phyloP scores from a whole-genome alignment of 805 yeast genomes.

The Blastobotrys parvus region DNA sequence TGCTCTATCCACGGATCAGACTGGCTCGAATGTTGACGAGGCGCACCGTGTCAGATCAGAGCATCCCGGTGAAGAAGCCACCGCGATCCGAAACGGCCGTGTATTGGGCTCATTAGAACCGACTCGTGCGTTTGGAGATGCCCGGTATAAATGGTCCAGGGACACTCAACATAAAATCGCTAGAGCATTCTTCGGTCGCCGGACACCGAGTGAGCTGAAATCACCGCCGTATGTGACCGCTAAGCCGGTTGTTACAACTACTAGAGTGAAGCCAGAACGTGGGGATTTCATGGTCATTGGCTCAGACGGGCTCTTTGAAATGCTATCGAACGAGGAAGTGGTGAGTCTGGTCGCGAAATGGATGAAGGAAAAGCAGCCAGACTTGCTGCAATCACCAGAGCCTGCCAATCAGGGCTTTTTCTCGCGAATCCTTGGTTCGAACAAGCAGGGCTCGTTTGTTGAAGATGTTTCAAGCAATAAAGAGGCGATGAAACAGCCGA shows the following conservation, averaged over 20 bases:
- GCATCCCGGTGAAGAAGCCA: constrained; percentile 80
- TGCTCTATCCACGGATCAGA: constrained; percentile 83
- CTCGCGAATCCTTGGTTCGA: constrained; percentile 9
- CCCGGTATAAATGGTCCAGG: constrained; percentile 77
- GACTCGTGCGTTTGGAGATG: constrained; percentile 94
- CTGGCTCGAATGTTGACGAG: constrained; percentile 86
- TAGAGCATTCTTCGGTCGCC: constrained; percentile 72
- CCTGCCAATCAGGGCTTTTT: constrained; percentile 8
- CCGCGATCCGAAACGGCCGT: constrained; percentile 77
- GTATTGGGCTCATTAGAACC: constrained; percentile 92
- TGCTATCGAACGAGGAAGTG: constrained; percentile 86
- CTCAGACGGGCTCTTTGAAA: constrained; percentile 88
- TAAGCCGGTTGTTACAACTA: constrained; percentile 82
- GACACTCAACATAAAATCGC: constrained; percentile 67
- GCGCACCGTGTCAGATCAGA: constrained; percentile 73
- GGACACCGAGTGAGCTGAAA: constrained; percentile 53
- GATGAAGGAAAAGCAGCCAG: constrained; percentile 62
- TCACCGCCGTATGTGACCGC: constrained; percentile 99
- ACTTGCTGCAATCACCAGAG: neutral
- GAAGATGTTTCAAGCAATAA: constrained; percentile 38
- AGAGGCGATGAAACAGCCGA: constrained; percentile 58
- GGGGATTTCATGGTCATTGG: constrained; percentile 88
- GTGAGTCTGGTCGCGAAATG: constrained; percentile 88
- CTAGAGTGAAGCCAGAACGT: constrained; percentile 58
- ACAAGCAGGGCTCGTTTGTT: constrained; percentile 14